Conservation (phyloP, 768 basidiomycete species). For the Tephrocybe rancida region DNA sequence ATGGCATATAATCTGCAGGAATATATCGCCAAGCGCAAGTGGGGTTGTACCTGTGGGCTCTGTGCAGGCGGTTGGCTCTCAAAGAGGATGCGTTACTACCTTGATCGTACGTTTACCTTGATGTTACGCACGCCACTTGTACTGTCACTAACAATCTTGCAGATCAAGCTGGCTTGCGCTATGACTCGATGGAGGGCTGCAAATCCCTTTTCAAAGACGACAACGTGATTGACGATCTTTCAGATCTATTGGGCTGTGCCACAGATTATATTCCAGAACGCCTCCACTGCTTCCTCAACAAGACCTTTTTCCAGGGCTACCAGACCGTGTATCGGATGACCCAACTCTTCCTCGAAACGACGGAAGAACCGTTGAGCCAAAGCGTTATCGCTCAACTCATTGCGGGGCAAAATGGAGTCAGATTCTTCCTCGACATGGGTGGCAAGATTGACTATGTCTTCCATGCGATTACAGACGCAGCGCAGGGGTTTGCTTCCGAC, state of each 20-base stretch:
- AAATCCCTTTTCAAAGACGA: neutral
- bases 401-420: neutral
- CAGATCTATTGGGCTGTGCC: too few relatives aligned
- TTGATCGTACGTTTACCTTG: constrained; percentile 5
- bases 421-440: constrained; percentile 24
- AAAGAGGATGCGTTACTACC: constrained; percentile 5
- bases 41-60: constrained; percentile 23
- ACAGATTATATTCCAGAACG: constrained; percentile 4
- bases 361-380: constrained; percentile 1
- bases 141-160: neutral
- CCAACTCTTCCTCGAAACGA: constrained; percentile 13
- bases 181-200: constrained; percentile 12
- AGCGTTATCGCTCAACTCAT: constrained; percentile 1
- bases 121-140: neutral
- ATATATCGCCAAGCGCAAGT: constrained; percentile 19
- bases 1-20: constrained; percentile 4
- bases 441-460: constrained; percentile 26
- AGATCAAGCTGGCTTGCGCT: constrained; percentile 8
- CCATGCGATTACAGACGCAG: constrained; percentile 26
- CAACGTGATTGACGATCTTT: neutral
- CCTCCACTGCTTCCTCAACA: constrained; percentile 7
- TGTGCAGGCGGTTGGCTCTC: constrained; percentile 23
- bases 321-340: constrained; percentile 19
- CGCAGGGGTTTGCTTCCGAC: constrained; percentile 18
- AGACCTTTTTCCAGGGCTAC: constrained; percentile 28